Evolutionary conservation across 352 stramenopile species (phyloP), one percentile per base, ranked within the genome.

Genomic region (Globisporangium orthogonon): DNA sequence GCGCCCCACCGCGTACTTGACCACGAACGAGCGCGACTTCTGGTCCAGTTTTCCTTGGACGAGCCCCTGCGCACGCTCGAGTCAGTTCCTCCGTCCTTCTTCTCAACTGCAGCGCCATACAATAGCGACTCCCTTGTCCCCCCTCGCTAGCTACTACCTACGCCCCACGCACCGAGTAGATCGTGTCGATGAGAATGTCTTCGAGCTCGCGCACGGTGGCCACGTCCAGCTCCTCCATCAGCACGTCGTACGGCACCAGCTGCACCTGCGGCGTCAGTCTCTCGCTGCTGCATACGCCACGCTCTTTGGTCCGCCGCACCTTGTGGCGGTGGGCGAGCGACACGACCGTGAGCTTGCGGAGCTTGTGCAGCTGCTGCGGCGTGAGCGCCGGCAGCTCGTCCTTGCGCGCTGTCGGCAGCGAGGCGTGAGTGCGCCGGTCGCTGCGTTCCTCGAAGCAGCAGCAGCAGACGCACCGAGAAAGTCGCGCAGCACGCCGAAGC

Each of bases 181-280:
- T 97, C 28, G 86, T 90, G 44, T 97, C 89, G 52, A 97, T 97
- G 29, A 97, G 76, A 37, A 97, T 78, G 65, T 97, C 91, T 74
- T 97, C 91, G 18, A 97, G 77, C 37, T 96, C 85, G 39, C 90
- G 84, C 18, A 96, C 75, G 18, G 79, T 86, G 23, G 73, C 54
- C 29, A 97, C 76, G 50, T 79, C 83, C 37, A 97, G 66, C 40
- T 77, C 78, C 49, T 77, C 69, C 70, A 92, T 81, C 44, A 97
- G 63, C 53, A 70, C 83, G 17, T 74, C 68, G 58, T 97, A 97
- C 45, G 83, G 81, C 29, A 95, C 83, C 39, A 86, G 86, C 83
- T 93, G 47, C 28, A 33, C 5, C 15, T 55, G 35, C 46, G 14
- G 10, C 5, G 29, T 53, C 11, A 30, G 5, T 2, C 6, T 30